These are phyloP conservation scores for Linnemannia hyalina DNA, from an alignment of 192 early-diverging fungal genomes.

Conservation along the genomic window DNA sequence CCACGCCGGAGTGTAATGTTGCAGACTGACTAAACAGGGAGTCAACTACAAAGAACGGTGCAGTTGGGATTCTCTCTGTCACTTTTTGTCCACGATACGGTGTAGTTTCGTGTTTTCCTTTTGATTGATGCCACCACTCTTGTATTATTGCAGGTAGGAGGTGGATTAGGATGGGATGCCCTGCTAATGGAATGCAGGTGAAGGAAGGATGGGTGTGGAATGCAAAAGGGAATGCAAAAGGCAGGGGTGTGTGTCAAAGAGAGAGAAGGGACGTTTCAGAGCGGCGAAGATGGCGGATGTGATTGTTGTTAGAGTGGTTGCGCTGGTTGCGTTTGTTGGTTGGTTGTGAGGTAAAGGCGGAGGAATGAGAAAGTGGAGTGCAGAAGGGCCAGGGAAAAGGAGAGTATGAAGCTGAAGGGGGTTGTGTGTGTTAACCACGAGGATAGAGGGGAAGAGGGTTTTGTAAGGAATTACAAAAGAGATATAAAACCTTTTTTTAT, in stretches of 20 bases:
- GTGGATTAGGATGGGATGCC: background rate
- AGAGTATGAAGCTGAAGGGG: background rate
- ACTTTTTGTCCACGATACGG: background rate
- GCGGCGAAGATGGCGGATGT: background rate
- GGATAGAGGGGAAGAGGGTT: background rate
- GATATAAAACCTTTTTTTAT: no score
- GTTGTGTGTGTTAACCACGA: background rate
- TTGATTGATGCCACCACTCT: background rate
- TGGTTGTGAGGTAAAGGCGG: background rate
- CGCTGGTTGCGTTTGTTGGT: background rate
- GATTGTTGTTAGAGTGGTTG: background rate
- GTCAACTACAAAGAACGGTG: background rate
- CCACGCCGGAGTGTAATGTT: constrained; percentile 11
- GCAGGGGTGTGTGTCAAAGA: background rate
- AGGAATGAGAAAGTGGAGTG: background rate
- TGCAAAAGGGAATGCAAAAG: background rate
- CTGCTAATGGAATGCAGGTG: background rate
- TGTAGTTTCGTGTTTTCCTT: background rate
- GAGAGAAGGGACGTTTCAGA: background rate
- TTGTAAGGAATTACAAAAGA: no score
- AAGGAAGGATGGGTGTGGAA: constrained; percentile 1
- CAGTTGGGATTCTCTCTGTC: background rate
- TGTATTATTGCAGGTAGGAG: background rate
- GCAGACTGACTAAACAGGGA: background rate
- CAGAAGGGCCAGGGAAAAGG: background rate